Conservation (phyloP, 495 filamentous ascomycete species). For the Hypomontagnella submonticulosa region DNA sequence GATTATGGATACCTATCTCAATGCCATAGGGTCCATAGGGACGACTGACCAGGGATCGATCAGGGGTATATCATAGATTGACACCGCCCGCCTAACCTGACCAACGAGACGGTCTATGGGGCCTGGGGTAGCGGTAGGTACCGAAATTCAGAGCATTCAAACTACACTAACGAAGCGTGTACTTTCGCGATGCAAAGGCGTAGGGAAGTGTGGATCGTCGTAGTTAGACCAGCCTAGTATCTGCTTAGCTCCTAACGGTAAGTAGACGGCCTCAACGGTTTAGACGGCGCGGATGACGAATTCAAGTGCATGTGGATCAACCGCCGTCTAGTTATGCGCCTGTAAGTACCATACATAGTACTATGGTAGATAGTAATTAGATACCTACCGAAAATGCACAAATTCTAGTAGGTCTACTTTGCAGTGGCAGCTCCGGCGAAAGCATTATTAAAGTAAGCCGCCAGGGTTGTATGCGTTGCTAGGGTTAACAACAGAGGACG, state of each 20-base stretch:
- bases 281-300: slow-evolving; percentile 16
- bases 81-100: slow-evolving; percentile 20
- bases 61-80: slow-evolving; percentile 34
- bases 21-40: slow-evolving; percentile 19
- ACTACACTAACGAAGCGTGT: slow-evolving; percentile 18
- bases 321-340: slow-evolving; percentile 9
- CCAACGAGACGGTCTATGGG: slow-evolving; percentile 24
- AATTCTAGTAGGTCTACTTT: slow-evolving; percentile 7
- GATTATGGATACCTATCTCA: slow-evolving; percentile 26
- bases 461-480: slow-evolving; percentile 23
- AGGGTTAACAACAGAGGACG: slow-evolving; percentile 15
- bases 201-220: slow-evolving; percentile 31
- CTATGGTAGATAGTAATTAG: too few species aligned
- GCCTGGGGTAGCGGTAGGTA: slow-evolving; percentile 36
- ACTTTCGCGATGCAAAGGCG: slow-evolving; percentile 32
- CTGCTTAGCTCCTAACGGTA: slow-evolving; percentile 17
- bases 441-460: slow-evolving; percentile 25
- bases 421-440: slow-evolving; percentile 1
- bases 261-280: slow-evolving; percentile 9
- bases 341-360: too few species aligned
- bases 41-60: slow-evolving; percentile 16
- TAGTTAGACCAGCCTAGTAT: slow-evolving; percentile 26
- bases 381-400: background rate
- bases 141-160: slow-evolving; percentile 13
- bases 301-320: slow-evolving; percentile 17